phyloP scores from a whole-genome alignment of 331 rosid genomes.

The Prunus yedoensis region DNA sequence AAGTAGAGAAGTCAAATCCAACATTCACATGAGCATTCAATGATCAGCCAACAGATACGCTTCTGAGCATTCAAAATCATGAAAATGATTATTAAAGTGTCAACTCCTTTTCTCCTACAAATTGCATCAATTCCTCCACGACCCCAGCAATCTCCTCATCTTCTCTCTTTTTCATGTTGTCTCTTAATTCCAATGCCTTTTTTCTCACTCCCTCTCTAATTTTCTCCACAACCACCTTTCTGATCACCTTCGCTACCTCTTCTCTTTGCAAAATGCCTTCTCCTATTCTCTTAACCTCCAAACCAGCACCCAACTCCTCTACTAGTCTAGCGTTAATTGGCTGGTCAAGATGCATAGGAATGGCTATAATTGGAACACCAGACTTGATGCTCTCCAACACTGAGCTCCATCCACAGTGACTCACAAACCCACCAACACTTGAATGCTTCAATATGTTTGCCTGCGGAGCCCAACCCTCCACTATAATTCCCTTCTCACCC shows the following conservation, averaged over 20 bases:
- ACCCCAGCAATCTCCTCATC: slow-evolving; percentile 22
- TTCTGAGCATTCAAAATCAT: no score
- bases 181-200: slow-evolving; percentile 21
- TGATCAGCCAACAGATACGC: no score
- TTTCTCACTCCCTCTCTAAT: slow-evolving; percentile 4
- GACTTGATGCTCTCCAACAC: slow-evolving; percentile 27
- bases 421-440: no score
- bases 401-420: no score
- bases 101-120: not conserved
- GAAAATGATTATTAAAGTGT: no score
- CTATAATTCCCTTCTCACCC: slow-evolving; percentile 17
- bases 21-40: no score
- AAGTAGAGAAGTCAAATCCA: no score
- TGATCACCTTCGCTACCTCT: slow-evolving; percentile 8
- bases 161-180: not conserved
- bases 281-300: slow-evolving; percentile 20
- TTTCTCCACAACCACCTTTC: slow-evolving; percentile 19
- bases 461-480: slow-evolving; percentile 28
- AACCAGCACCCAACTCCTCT: slow-evolving; percentile 23
- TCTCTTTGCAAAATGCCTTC: slow-evolving; percentile 7
- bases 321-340: slow-evolving; percentile 25
- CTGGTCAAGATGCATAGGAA: slow-evolving; percentile 36
- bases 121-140: slow-evolving; percentile 9
- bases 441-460: no score
- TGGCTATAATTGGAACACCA: slow-evolving; percentile 30